A percentile compares a stretch with the other conserved stretches of the same genome.
Evolutionary conservation across 2,329 filamentous ascomycete species (phyloP).

Genomic region (Cladophialophora yegresii): DNA sequence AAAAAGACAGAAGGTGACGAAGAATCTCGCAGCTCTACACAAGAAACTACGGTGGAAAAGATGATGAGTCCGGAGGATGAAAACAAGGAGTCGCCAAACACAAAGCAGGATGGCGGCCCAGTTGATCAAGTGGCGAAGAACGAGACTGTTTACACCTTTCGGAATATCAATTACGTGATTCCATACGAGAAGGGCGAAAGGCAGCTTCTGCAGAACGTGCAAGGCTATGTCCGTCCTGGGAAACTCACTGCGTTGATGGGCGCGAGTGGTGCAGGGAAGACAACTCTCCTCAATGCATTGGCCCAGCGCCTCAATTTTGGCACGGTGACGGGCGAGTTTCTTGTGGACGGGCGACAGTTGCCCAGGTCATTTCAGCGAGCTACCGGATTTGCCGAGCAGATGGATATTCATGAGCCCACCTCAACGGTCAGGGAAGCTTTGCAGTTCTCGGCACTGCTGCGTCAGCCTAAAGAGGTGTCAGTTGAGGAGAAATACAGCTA

Average conservation of each 20-base stretch:
- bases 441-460: slow-evolving; percentile 65
- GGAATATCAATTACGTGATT: slow-evolving; percentile 74
- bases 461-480: slow-evolving; percentile 61
- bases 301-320: slow-evolving; percentile 50
- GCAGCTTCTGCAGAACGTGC: slow-evolving; percentile 60
- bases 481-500: slow-evolving; percentile 66
- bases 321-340: slow-evolving; percentile 47
- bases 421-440: slow-evolving; percentile 68
- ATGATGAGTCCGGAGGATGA: slow-evolving; percentile 34
- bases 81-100: slow-evolving; percentile 37
- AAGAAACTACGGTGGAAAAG: slow-evolving; percentile 26
- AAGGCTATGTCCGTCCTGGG: slow-evolving; percentile 75
- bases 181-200: slow-evolving; percentile 48
- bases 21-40: slow-evolving; percentile 30
- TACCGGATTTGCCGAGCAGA: slow-evolving; percentile 62
- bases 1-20: slow-evolving; percentile 55
- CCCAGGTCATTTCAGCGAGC: slow-evolving; percentile 55
- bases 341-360: slow-evolving; percentile 50
- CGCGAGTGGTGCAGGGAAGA: slow-evolving; percentile 50
- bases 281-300: slow-evolving; percentile 51
- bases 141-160: slow-evolving; percentile 79
- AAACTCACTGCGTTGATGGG: slow-evolving; percentile 80
- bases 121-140: slow-evolving; percentile 61
- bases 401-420: slow-evolving; percentile 67
- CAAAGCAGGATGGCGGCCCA: slow-evolving; percentile 35